phyloP scores from a whole-genome alignment of 2,329 filamentous ascomycete species.

The Blumeria hordei region DNA sequence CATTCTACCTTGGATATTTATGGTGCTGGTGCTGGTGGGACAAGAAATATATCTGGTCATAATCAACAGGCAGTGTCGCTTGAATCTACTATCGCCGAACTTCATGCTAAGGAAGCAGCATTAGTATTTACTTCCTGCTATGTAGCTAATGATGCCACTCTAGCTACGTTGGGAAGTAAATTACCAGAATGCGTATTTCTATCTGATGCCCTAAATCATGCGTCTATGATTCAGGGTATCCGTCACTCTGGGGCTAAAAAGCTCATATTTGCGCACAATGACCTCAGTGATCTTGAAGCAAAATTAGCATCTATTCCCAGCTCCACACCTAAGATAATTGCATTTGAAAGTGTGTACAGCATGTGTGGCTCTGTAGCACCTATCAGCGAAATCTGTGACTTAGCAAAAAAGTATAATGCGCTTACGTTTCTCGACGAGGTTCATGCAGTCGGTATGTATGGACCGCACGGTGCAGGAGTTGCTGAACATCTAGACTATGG shows the following conservation, averaged over 20 bases:
- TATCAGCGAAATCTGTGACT: slow-evolving; percentile 84
- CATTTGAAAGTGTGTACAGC: slow-evolving; percentile 95
- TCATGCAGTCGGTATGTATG: slow-evolving; percentile 97
- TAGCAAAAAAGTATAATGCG: slow-evolving; percentile 92
- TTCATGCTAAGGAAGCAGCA: slow-evolving; percentile 80
- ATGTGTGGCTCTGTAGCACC: slow-evolving; percentile 97
- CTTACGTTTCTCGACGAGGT: slow-evolving; percentile 97
- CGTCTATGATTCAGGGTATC: slow-evolving; percentile 98
- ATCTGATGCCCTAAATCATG: slow-evolving; percentile 94
- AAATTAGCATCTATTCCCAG: slow-evolving; percentile 75
- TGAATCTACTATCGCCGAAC: slow-evolving; percentile 58
- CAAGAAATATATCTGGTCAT: slow-evolving; percentile 92
- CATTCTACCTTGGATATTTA: slow-evolving; percentile 88
- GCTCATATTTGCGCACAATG: slow-evolving; percentile 97
- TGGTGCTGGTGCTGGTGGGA: slow-evolving; percentile 83
- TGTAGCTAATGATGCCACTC: slow-evolving; percentile 89
- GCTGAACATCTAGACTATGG: slow-evolving; percentile 94
- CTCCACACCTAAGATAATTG: slow-evolving; percentile 86
- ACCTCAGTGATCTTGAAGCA: slow-evolving; percentile 72
- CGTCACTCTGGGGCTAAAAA: slow-evolving; percentile 93
- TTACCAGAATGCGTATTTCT: slow-evolving; percentile 90
- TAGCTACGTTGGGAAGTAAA: slow-evolving; percentile 91
- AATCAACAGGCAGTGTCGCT: slow-evolving; percentile 80
- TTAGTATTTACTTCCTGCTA: slow-evolving; percentile 96
- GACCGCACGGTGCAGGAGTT: slow-evolving; percentile 81